phyloP scores from a whole-genome alignment of 73 alveolate species.

The Paramecium tetraurelia region DNA sequence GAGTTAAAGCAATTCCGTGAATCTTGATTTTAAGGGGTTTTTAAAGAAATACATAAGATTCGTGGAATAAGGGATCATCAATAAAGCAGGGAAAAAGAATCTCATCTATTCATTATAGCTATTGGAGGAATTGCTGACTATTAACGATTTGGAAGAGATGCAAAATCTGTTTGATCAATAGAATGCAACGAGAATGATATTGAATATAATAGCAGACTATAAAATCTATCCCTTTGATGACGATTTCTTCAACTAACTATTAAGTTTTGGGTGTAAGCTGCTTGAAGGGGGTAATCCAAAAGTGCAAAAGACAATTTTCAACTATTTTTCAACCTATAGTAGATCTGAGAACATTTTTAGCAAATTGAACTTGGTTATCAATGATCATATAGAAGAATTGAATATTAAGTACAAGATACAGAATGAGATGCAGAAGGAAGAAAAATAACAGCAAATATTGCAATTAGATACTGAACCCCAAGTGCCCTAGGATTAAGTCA shows the following conservation, averaged over 20 bases:
- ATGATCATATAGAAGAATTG: slow-evolving; percentile 50
- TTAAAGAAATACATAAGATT: slow-evolving; percentile 30
- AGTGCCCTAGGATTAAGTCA: not conserved
- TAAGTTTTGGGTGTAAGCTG: slow-evolving; percentile 35
- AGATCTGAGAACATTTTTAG: slow-evolving; percentile 45
- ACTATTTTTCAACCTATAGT: slow-evolving; percentile 46
- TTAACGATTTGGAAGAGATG: slow-evolving; percentile 51
- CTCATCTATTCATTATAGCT: slow-evolving; percentile 45
- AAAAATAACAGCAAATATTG: not conserved
- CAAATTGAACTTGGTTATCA: slow-evolving; percentile 15
- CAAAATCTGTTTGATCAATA: slow-evolving; percentile 41
- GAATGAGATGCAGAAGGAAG: slow-evolving; percentile 8
- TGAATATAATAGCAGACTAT: slow-evolving; percentile 50
- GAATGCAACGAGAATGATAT: slow-evolving; percentile 52
- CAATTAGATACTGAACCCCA: not conserved
- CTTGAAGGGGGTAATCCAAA: slow-evolving; percentile 52
- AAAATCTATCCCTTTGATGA: slow-evolving; percentile 50
- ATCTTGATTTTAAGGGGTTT: slow-evolving; percentile 7
- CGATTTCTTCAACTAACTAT: slow-evolving; percentile 39
- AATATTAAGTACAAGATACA: slow-evolving; percentile 24
- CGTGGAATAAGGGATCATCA: slow-evolving; percentile 34
- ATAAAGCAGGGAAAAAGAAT: slow-evolving; percentile 45
- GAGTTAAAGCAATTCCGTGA: not conserved
- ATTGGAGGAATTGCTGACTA: slow-evolving; percentile 36
- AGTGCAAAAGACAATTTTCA: slow-evolving; percentile 42